Evolutionary conservation across 2,329 filamentous ascomycete genomes (phyloP).

Genomic region (Myriangium duriaei): DNA sequence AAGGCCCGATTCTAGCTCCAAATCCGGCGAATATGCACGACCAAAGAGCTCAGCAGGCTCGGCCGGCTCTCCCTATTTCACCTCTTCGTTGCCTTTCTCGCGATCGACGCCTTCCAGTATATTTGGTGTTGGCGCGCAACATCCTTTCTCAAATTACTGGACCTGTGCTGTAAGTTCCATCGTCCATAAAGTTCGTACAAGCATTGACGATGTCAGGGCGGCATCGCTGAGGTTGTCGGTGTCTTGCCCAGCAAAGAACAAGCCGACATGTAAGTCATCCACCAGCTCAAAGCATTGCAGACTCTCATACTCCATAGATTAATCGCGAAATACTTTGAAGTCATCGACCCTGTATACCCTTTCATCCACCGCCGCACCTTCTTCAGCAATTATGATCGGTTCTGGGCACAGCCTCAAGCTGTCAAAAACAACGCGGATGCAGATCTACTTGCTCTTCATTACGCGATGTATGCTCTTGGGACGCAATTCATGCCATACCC

Average conservation of each 20-base stretch:
- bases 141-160: slow-evolving; percentile 77
- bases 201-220: slow-evolving; percentile 42
- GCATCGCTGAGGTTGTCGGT: slow-evolving; percentile 60
- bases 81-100: slow-evolving; percentile 63
- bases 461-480: slow-evolving; percentile 64
- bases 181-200: background rate
- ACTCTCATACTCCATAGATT: slow-evolving; percentile 24
- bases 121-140: slow-evolving; percentile 67
- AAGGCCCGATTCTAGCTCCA: slow-evolving; percentile 1
- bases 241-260: slow-evolving; percentile 65
- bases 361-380: slow-evolving; percentile 67
- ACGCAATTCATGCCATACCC: slow-evolving; percentile 59
- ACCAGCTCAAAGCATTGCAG: background rate
- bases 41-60: slow-evolving; percentile 2
- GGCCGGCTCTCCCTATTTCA: slow-evolving; percentile 39
- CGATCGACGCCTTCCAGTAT: slow-evolving; percentile 60
- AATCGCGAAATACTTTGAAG: slow-evolving; percentile 40
- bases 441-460: slow-evolving; percentile 58
- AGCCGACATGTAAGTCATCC: slow-evolving; percentile 46
- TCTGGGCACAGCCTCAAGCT: slow-evolving; percentile 50
- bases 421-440: slow-evolving; percentile 54
- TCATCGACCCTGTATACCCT: slow-evolving; percentile 69
- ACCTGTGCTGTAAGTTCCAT: slow-evolving; percentile 34
- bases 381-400: slow-evolving; percentile 65
- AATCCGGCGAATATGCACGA: slow-evolving; percentile 3